phyloP scores from a whole-genome alignment of 1,284 basidiomycete genomes.

The Cryptococcus neoformans region DNA sequence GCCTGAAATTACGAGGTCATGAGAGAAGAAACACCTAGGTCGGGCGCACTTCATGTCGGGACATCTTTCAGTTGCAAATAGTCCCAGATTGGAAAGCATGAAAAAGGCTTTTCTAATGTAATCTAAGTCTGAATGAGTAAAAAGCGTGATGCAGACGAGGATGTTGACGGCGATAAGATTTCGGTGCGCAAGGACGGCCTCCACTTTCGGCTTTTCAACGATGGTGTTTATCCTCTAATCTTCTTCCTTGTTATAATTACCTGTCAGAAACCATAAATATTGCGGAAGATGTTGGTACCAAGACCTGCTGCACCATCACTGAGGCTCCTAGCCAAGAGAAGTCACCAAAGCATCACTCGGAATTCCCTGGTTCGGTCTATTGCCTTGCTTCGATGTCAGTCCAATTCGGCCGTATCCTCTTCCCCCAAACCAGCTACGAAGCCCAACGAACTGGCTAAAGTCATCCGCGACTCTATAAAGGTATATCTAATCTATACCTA shows the following conservation, averaged over 20 bases:
- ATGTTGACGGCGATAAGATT: neutral
- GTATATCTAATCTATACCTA: slow-evolving; percentile 39
- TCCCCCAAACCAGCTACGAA: neutral
- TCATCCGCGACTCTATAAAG: slow-evolving; percentile 66
- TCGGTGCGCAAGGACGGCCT: neutral
- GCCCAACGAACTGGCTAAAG: slow-evolving; percentile 44
- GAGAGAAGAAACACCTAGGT: slow-evolving; percentile 33
- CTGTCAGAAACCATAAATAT: neutral
- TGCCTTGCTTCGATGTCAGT: too few species aligned
- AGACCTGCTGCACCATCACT: neutral
- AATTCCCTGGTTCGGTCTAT: too few species aligned
- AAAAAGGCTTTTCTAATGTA: too few species aligned
- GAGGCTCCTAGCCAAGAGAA: too few species aligned
- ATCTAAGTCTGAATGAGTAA: too few species aligned
- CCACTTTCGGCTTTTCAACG: slow-evolving; percentile 1
- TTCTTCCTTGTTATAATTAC: too few species aligned
- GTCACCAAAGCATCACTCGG: too few species aligned
- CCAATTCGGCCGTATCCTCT: neutral
- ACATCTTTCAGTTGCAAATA: slow-evolving; percentile 25
- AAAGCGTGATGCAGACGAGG: neutral
- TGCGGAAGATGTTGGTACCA: neutral
- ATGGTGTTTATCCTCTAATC: too few species aligned
- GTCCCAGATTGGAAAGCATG: slow-evolving; percentile 38
- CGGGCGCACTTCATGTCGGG: slow-evolving; percentile 30
- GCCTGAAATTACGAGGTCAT: slow-evolving; percentile 9